A percentile compares a stretch with the other conserved stretches of the same genome.
phyloP scores from a whole-genome alignment of 768 basidiomycete genomes.

The Pleurotus djamor region DNA sequence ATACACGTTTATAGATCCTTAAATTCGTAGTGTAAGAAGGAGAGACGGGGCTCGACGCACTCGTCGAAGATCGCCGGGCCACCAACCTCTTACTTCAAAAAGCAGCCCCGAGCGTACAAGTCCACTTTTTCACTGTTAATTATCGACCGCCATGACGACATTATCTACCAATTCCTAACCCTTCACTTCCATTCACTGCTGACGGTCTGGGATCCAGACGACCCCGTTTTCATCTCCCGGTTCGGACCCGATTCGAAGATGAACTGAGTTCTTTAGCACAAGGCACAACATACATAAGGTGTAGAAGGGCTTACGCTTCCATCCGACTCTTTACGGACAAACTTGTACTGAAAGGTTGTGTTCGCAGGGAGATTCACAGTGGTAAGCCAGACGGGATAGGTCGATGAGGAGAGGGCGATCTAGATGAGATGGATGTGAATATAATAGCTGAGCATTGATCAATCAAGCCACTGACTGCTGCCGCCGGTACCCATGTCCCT shows the following conservation, averaged over 20 bases:
- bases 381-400: slow-evolving; percentile 54
- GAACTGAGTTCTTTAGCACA: slow-evolving; percentile 38
- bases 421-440: too few species aligned
- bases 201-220: slow-evolving; percentile 37
- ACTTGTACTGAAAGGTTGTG: slow-evolving; percentile 57
- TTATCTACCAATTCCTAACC: too few species aligned
- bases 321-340: slow-evolving; percentile 52
- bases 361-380: slow-evolving; percentile 47
- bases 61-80: too few species aligned
- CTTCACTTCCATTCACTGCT: slow-evolving; percentile 44
- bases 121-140: too few species aligned
- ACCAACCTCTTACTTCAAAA: too few species aligned
- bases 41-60: too few species aligned
- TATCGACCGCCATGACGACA: too few species aligned
- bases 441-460: too few species aligned
- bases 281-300: too few species aligned
- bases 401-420: slow-evolving; percentile 50
- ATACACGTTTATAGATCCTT: too few species aligned
- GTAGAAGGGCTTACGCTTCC: slow-evolving; percentile 39
- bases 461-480: slow-evolving; percentile 36
- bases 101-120: too few species aligned
- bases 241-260: slow-evolving; percentile 66
- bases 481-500: slow-evolving; percentile 46
- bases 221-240: slow-evolving; percentile 38
- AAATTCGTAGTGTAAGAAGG: too few species aligned